Percentiles rank a stretch among this genome's conserved stretches.
Evolutionary conservation across 352 stramenopile genomes (phyloP).

Genomic region (Thalassiosira delicatula): DNA sequence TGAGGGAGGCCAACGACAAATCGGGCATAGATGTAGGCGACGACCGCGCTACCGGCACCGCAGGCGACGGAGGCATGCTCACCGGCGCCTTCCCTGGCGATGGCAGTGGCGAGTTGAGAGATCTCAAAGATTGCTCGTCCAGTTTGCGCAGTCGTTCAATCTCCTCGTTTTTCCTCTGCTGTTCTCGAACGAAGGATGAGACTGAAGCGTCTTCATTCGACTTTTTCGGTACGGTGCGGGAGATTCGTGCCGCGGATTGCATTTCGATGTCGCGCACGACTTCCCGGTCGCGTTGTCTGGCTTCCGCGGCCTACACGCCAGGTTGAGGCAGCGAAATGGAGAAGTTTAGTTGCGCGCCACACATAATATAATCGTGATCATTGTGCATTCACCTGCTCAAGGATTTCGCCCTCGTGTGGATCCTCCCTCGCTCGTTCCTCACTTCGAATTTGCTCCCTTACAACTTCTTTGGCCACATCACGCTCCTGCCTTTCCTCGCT

Average conservation of each 20-base stretch:
- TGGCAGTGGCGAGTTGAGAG: conserved; percentile 54
- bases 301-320: conserved; percentile 45
- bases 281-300: conserved; percentile 45
- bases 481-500: conserved; percentile 45
- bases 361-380: conserved; percentile 1
- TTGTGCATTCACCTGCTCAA: conserved; percentile 54
- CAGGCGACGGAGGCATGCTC: conserved; percentile 9
- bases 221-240: conserved; percentile 45
- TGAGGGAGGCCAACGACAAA: conserved; percentile 36
- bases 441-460: conserved; percentile 51
- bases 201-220: conserved; percentile 45
- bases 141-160: conserved; percentile 46
- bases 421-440: conserved; percentile 51
- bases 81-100: conserved; percentile 26
- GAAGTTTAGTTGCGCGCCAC: neutral
- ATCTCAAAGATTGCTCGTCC: conserved; percentile 43
- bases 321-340: neutral
- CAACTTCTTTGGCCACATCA: conserved; percentile 45
- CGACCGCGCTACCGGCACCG: conserved; percentile 3
- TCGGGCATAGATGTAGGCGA: neutral
- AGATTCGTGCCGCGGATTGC: conserved; percentile 39
- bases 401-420: conserved; percentile 51
- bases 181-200: conserved; percentile 53
- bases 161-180: conserved; percentile 59
- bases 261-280: conserved; percentile 41